Percentiles rank a stretch among this genome's conserved stretches.
Evolutionary conservation across 108 stramenopile species (phyloP).

Genomic region (Aureococcus anophagefferens): DNA sequence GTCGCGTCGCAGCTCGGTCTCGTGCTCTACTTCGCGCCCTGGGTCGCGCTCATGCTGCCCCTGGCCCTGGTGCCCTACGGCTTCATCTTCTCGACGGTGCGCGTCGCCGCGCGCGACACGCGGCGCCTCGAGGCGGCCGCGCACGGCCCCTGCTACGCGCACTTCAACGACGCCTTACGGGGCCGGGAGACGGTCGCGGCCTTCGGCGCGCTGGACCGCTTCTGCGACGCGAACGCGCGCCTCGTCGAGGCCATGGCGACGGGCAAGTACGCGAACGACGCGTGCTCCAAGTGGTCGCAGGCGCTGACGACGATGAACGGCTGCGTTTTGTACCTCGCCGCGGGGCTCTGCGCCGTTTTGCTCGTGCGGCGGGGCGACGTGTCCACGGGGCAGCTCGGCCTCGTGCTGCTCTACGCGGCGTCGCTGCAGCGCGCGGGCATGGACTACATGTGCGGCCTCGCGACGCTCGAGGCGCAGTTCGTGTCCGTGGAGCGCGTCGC

Average conservation of each 20-base stretch:
- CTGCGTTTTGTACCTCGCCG: conserved; percentile 4
- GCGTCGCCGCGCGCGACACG: neutral
- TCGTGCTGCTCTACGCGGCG: no score
- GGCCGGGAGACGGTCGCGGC: conserved; percentile 2
- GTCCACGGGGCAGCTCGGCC: no score
- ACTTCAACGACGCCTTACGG: conserved; percentile 3
- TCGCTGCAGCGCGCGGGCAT: no score
- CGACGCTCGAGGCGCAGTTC: no score
- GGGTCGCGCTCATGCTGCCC: conserved; percentile 1
- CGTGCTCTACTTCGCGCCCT: conserved; percentile 14
- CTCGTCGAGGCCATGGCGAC: neutral
- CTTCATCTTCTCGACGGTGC: conserved; percentile 9
- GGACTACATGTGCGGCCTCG: no score
- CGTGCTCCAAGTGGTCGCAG: conserved; percentile 9
- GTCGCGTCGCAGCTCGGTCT: conserved; percentile 6
- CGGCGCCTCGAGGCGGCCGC: conserved; percentile 3
- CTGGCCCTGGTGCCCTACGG: conserved; percentile 4
- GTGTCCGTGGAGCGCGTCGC: no score
- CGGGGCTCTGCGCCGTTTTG: no score
- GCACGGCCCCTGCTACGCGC: conserved; percentile 6
- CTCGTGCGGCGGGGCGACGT: no score
- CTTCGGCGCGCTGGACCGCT: conserved; percentile 1
- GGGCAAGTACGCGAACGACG: conserved; percentile 10
- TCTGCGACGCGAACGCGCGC: neutral
- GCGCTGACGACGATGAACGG: conserved; percentile 14